Conservation (phyloP, 148 eudicot species). For the Cornus kousa region DNA sequence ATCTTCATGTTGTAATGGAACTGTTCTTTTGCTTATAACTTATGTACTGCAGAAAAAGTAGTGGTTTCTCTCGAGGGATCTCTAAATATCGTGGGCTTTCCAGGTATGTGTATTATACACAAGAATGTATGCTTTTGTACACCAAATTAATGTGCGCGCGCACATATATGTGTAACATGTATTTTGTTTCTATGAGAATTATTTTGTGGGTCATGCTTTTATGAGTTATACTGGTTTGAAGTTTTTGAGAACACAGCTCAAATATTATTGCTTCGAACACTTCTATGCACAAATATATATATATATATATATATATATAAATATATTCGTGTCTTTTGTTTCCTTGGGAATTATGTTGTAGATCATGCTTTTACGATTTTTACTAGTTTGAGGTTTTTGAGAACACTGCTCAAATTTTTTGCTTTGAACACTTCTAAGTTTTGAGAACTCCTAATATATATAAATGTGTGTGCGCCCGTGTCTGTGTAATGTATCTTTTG, state of each 20-base stretch:
- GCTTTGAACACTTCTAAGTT: too few relatives aligned
- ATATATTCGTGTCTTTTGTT: too few relatives aligned
- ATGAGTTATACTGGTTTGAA: not conserved
- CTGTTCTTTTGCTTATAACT: constrained; percentile 21
- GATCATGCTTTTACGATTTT: too few relatives aligned
- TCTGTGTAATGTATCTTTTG: not conserved
- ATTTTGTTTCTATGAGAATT: not conserved
- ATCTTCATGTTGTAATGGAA: constrained; percentile 1
- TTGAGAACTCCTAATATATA: not conserved
- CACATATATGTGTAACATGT: too few relatives aligned
- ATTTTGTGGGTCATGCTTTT: not conserved
- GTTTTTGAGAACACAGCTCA: too few relatives aligned
- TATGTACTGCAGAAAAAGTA: constrained; percentile 84
- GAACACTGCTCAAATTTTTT: too few relatives aligned
- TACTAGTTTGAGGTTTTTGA: too few relatives aligned
- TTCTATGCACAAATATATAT: too few relatives aligned
- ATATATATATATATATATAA: too few relatives aligned
- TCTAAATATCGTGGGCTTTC: constrained; percentile 89
- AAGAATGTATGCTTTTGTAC: not conserved
- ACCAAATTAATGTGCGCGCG: not conserved
- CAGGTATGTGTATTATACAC: constrained; percentile 43
- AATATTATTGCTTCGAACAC: too few relatives aligned
- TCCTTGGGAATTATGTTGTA: too few relatives aligned
- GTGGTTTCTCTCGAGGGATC: constrained; percentile 93
- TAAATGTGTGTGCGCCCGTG: too few relatives aligned